Percentiles rank a stretch among this genome's conserved stretches.
Conservation (phyloP, 495 filamentous ascomycete species). For the Penicillium parvum region DNA sequence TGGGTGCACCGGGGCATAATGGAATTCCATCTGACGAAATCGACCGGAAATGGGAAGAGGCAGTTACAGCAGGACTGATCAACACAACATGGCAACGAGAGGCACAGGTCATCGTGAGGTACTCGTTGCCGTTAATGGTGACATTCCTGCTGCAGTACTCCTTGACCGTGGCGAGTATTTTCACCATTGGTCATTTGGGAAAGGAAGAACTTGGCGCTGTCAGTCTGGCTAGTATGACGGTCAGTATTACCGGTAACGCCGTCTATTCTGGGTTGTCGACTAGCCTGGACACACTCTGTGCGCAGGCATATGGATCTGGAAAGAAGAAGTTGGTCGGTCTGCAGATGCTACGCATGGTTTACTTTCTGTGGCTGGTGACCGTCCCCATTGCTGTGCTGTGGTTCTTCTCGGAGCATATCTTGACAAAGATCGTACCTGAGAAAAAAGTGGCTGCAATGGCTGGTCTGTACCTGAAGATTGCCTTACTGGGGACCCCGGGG, state of each 20-base stretch:
- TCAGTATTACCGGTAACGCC: conserved; percentile 69
- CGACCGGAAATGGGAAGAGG: conserved; percentile 71
- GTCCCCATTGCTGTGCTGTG: conserved; percentile 65
- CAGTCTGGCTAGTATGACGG: conserved; percentile 63
- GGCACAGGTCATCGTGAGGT: conserved; percentile 60
- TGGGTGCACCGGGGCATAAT: conserved; percentile 32
- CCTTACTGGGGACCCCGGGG: conserved; percentile 62
- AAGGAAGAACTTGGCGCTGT: conserved; percentile 62
- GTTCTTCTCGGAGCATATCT: conserved; percentile 56
- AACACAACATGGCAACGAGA: conserved; percentile 83
- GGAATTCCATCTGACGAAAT: conserved; percentile 36
- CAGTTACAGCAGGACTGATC: conserved; percentile 66
- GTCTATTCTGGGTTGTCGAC: conserved; percentile 70
- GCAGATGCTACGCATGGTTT: conserved; percentile 67
- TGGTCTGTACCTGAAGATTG: conserved; percentile 62
- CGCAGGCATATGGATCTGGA: conserved; percentile 73
- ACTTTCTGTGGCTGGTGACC: conserved; percentile 57
- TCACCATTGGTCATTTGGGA: conserved; percentile 62
- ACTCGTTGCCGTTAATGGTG: conserved; percentile 61
- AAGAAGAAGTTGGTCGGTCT: conserved; percentile 64
- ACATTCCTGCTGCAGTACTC: conserved; percentile 75
- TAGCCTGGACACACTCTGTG: conserved; percentile 69
- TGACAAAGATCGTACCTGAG: conserved; percentile 62
- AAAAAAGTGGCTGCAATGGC: conserved; percentile 58
- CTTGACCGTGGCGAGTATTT: conserved; percentile 65